Evolutionary conservation across 148 eudicot species (phyloP).

Genomic region (Heliamphora exappendiculata): DNA sequence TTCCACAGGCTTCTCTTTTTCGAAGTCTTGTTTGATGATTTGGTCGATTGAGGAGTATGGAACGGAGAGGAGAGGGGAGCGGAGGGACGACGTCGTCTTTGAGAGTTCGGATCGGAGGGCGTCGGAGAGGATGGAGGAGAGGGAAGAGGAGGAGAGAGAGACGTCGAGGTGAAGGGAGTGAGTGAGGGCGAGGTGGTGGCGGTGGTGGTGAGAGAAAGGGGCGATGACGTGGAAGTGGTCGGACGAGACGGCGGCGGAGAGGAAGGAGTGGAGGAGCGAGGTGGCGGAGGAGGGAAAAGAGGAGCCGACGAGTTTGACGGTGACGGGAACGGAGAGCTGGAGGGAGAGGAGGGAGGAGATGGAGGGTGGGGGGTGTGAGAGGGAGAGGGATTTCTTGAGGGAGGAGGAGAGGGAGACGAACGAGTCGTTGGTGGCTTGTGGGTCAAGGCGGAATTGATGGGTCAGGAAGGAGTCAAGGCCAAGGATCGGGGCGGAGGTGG

Average conservation of each 20-base stretch:
- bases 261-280: slow-evolving; percentile 39
- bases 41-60: slow-evolving; percentile 41
- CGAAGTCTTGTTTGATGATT: slow-evolving; percentile 38
- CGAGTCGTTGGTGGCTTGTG: slow-evolving; percentile 71
- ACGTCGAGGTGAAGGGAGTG: slow-evolving; percentile 49
- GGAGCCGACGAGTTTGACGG: slow-evolving; percentile 56
- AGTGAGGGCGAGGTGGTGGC: slow-evolving; percentile 43
- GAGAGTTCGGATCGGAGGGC: slow-evolving; percentile 28
- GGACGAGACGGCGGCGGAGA: slow-evolving; percentile 51
- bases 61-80: slow-evolving; percentile 45
- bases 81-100: slow-evolving; percentile 37
- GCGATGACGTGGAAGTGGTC: slow-evolving; percentile 63
- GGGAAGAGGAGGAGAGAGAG: slow-evolving; percentile 37
- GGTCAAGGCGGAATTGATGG: slow-evolving; percentile 55
- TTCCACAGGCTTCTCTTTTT: slow-evolving; percentile 24
- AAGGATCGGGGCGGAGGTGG: slow-evolving; percentile 23
- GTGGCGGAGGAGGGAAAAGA: slow-evolving; percentile 39
- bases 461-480: slow-evolving; percentile 68
- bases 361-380: slow-evolving; percentile 22
- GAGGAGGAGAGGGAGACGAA: slow-evolving; percentile 46
- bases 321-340: slow-evolving; percentile 46
- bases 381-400: slow-evolving; percentile 36
- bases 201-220: slow-evolving; percentile 28
- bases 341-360: slow-evolving; percentile 39
- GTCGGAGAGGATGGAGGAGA: slow-evolving; percentile 38